Base-by-base conservation (phyloP, 2,329 filamentous ascomycete genomes). In the Delphinella strobiligena region DNA sequence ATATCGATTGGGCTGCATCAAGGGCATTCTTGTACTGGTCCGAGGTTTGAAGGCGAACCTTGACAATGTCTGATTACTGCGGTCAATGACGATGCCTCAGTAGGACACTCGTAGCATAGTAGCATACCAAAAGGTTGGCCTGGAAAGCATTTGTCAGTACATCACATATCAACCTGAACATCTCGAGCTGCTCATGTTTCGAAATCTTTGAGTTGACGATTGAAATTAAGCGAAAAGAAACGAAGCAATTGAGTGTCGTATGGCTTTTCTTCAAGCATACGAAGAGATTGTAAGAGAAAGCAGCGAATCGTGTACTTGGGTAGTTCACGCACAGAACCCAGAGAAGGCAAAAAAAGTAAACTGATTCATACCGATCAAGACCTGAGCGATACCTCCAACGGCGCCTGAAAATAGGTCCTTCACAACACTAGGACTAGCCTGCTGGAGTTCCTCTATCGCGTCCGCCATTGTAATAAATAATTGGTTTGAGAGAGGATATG, bases 401-500 rank as follows among this genome's bases (percentile, higher is more conserved):
- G 91, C 91, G 29, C 91, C 91, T 9, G 91, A 77, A 56, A 89
- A 82, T 43, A 98, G 69, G 63, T 98, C 91, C 69, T 96, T 98
- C 36, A 82, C 62, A 38, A 56, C 52, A 43, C 53, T 55, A 5
- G 63, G 45, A 27, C 61, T 62, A 27, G 54, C 52, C 44, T 49
- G 47, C 44, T 63, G 61, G 18, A 63, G 49, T 42, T 65, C 64
- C 44, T 61, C 57, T 42, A 54, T 44, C 33, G 51, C 52, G 27
- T 63, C 61, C 16, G 54, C 52, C 56, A 59, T 59, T 14, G 14
- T 27, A n/a, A n/a, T n/a, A n/a, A n/a, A n/a, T n/a, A n/a, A n/a
- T n/a, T n/a, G n/a, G n/a, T n/a, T n/a, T n/a, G n/a, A n/a, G n/a
- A n/a, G n/a, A n/a, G n/a, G n/a, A n/a, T n/a, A n/a, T n/a, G n/a